Conservation (phyloP, 148 eudicot species). For the Camellia japonica region DNA sequence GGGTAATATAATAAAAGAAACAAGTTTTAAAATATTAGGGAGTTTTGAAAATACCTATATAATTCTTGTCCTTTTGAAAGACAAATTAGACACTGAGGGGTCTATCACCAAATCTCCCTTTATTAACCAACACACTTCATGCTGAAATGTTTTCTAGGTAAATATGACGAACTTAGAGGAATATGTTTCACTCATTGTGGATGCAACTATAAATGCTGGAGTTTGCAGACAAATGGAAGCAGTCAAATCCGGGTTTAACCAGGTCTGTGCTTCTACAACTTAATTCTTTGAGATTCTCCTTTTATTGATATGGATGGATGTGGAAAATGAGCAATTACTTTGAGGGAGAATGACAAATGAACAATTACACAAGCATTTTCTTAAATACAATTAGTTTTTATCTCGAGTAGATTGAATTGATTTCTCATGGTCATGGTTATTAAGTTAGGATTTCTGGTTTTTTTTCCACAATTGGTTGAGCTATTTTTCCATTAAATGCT, state of each 20-base stretch:
- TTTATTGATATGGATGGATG: background rate
- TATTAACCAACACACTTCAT: background rate
- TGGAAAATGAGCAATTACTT: slow-evolving; percentile 1
- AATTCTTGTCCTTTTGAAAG: no score
- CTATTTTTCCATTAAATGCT: background rate
- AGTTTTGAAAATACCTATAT: no score
- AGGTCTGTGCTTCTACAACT: slow-evolving; percentile 41
- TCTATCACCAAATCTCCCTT: no score
- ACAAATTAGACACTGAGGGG: no score
- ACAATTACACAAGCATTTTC: background rate
- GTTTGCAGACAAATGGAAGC: slow-evolving; percentile 86
- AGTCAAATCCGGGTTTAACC: slow-evolving; percentile 82
- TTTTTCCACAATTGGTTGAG: background rate
- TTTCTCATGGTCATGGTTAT: background rate
- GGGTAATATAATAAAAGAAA: no score
- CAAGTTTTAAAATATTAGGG: no score
- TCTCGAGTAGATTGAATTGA: background rate
- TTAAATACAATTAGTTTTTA: background rate
- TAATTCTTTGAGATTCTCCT: slow-evolving; percentile 7
- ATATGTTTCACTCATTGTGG: slow-evolving; percentile 63
- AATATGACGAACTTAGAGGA: slow-evolving; percentile 65
- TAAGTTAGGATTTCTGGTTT: background rate
- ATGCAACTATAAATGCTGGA: slow-evolving; percentile 83
- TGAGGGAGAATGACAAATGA: no score
- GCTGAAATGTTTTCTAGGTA: slow-evolving; percentile 45